These are phyloP conservation scores for Candida frijolesensis DNA, from an alignment of 1,139 yeast species.

Conservation along the genomic window DNA sequence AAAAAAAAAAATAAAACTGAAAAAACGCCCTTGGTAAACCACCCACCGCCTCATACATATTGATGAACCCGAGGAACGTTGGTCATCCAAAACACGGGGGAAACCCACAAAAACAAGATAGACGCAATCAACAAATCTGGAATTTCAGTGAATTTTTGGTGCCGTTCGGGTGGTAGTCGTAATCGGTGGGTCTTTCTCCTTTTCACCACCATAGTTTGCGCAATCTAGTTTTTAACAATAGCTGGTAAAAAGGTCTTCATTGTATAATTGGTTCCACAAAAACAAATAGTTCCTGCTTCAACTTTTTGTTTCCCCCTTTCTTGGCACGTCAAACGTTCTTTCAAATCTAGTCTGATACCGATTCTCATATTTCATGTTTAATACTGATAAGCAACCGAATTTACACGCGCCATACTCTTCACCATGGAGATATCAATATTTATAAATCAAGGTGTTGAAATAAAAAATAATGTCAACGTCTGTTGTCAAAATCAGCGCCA, in stretches of 20 bases:
- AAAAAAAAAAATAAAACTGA: background rate
- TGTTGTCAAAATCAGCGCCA: background rate
- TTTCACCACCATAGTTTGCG: background rate
- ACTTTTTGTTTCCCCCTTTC: background rate
- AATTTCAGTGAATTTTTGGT: background rate
- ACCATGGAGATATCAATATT: background rate
- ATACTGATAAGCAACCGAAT: background rate
- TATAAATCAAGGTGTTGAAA: too few relatives aligned
- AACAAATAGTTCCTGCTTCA: background rate
- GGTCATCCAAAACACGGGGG: too few relatives aligned
- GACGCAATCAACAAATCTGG: background rate
- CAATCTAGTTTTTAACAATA: background rate
- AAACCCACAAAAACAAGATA: background rate
- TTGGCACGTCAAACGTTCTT: conserved; percentile 2
- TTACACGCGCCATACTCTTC: background rate
- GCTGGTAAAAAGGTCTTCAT: background rate
- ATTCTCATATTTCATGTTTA: too few relatives aligned
- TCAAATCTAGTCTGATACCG: background rate
- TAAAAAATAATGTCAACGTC: background rate
- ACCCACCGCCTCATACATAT: background rate
- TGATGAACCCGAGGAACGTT: too few relatives aligned
- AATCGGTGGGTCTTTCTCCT: background rate
- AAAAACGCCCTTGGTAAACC: background rate
- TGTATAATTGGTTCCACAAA: conserved; percentile 1
- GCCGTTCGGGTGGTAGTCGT: background rate